Evolutionary conservation across 176 grass and related monocot species (phyloP), one percentile per base, ranked within the genome.

Genomic region (Oryza australiensis): DNA sequence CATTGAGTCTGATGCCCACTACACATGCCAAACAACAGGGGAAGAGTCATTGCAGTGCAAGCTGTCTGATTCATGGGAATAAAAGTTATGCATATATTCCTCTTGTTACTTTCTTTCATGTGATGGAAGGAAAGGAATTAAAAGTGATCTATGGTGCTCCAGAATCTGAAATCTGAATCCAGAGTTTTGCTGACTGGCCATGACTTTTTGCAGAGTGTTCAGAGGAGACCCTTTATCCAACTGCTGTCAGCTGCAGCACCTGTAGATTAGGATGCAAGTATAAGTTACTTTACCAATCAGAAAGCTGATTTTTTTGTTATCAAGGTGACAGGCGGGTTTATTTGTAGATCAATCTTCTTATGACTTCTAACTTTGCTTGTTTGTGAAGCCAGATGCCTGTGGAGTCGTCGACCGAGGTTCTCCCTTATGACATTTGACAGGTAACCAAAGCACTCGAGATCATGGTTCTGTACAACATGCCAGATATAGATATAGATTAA

Each of bases 31-130:
- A 77, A 77, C 22, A 6, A 18, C 80, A 64, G 68, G 73, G 28
- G 81, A 88, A 22, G 59, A 68, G 68, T 59, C 79, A 37, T 83
- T 53, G 74, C 83, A 1, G 67, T 63, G 79, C 28, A 29, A 86
- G 27, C 73, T 86, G 88, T 86, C 83, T 62, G 79, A 45, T 83
- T 78, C 60, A 82, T 78, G 67, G 79, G 79, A 82, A 82, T 46
- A 86, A 78, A 78, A 62, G 66, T 45, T 27, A 78, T 34, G n/a
- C 3, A 22, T 37, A 86, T 85, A 60, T 68, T 10, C 73, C 46
- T 49, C 66, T 63, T 73, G 32, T 76, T 78, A 62, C 83, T 22
- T 78, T 72, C 49, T 78, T 38, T 10, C 81, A 40, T 83, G 43
- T 67, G 72, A 83, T 83, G 45, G 32, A 68, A 28, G 11, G 15